Percentiles rank a stretch among this genome's conserved stretches.
These are phyloP conservation scores for Pseudotulostoma volvatum DNA, from an alignment of 495 filamentous ascomycete genomes.

Conservation along the genomic window DNA sequence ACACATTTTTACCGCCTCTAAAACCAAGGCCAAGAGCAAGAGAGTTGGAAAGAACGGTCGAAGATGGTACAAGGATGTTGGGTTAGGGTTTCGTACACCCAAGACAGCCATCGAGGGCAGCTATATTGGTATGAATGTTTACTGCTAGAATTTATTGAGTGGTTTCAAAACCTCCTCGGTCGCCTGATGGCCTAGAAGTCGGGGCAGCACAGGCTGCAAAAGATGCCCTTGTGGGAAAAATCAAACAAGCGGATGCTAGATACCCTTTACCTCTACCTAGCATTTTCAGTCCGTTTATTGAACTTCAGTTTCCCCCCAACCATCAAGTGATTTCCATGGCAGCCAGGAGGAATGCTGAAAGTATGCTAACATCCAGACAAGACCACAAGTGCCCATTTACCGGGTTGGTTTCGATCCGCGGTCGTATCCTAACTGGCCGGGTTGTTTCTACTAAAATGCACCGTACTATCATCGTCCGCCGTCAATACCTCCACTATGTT, in stretches of 20 bases:
- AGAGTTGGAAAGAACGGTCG: slow-evolving; percentile 70
- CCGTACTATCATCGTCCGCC: slow-evolving; percentile 96
- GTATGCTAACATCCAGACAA: slow-evolving; percentile 29
- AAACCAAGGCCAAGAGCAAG: slow-evolving; percentile 73
- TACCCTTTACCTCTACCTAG: too few species aligned
- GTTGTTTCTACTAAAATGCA: slow-evolving; percentile 99
- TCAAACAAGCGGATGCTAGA: too few species aligned
- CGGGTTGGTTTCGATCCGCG: slow-evolving; percentile 93
- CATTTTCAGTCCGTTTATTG: too few species aligned
- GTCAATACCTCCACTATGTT: slow-evolving; percentile 99
- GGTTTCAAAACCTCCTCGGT: slow-evolving; percentile 1
- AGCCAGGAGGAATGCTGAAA: too few species aligned
- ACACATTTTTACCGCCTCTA: slow-evolving; percentile 95
- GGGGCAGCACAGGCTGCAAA: background rate
- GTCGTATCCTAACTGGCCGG: slow-evolving; percentile 97
- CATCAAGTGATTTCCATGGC: too few species aligned
- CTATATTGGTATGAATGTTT: slow-evolving; percentile 78
- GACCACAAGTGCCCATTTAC: slow-evolving; percentile 99
- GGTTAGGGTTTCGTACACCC: slow-evolving; percentile 94
- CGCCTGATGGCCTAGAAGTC: background rate
- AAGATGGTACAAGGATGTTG: slow-evolving; percentile 99
- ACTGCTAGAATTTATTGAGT: slow-evolving; percentile 2
- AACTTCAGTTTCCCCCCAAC: too few species aligned
- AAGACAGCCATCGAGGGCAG: slow-evolving; percentile 92
- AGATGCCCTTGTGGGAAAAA: too few species aligned